These are phyloP conservation scores for Alternaria incomplexa DNA, from an alignment of 2,329 filamentous ascomycete species.

Conservation along the genomic window DNA sequence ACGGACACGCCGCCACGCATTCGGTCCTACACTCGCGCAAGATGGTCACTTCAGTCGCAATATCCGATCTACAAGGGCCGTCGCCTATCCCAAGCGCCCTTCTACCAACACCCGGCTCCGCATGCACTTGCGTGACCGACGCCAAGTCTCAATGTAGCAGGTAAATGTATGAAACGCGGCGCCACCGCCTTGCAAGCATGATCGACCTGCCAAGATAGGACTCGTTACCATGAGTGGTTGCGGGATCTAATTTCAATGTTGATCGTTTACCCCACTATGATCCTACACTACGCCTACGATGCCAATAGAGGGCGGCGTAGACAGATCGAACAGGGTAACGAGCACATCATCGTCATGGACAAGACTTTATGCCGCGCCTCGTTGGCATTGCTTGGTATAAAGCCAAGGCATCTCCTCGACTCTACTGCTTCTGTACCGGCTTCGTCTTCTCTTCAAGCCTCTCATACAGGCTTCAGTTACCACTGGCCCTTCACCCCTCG, in stretches of 20 bases:
- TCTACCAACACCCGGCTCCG: slow-evolving; percentile 1
- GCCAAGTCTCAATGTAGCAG: slow-evolving; percentile 36
- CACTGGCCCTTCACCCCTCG: slow-evolving; percentile 15
- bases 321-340: slow-evolving; percentile 9
- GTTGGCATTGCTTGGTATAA: slow-evolving; percentile 34
- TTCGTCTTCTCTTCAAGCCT: slow-evolving; percentile 7
- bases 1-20: background rate
- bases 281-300: slow-evolving; percentile 8
- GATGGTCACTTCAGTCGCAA: slow-evolving; percentile 12
- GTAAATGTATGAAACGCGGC: slow-evolving; percentile 25
- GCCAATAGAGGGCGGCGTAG: slow-evolving; percentile 11
- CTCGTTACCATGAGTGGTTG: slow-evolving; percentile 26
- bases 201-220: slow-evolving; percentile 41
- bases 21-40: slow-evolving; percentile 17
- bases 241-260: slow-evolving; percentile 33
- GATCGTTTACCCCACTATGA: slow-evolving; percentile 21
- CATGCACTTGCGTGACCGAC: background rate
- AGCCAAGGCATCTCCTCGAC: slow-evolving; percentile 24
- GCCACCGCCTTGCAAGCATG: slow-evolving; percentile 18
- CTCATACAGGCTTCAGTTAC: slow-evolving; percentile 22
- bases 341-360: slow-evolving; percentile 12
- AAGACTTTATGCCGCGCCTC: slow-evolving; percentile 15
- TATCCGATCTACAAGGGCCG: background rate
- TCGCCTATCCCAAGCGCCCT: slow-evolving; percentile 2
- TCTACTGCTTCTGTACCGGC: slow-evolving; percentile 22